Evolutionary conservation across 1,139 yeast species (phyloP).

Genomic region (Kurtzmaniella natalensis): DNA sequence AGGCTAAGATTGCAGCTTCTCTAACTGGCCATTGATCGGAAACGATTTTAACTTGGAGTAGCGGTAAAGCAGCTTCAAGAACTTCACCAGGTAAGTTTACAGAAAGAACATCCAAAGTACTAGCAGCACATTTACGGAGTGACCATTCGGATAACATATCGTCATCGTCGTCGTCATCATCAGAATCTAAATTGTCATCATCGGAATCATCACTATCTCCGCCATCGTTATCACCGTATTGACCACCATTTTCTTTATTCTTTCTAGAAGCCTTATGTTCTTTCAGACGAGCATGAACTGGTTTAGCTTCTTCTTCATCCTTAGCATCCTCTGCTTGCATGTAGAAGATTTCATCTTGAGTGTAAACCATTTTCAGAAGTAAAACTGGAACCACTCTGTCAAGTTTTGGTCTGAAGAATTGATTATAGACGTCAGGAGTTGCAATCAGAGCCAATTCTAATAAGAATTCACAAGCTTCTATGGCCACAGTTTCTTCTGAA

Average conservation of each 20-base stretch:
- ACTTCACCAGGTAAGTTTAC: constrained; percentile 65
- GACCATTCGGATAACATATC: constrained; percentile 77
- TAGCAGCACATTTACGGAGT: constrained; percentile 89
- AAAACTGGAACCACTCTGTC: constrained; percentile 67
- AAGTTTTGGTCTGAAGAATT: constrained; percentile 53
- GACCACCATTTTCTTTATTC: constrained; percentile 12
- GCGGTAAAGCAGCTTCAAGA: constrained; percentile 64
- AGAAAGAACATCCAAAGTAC: constrained; percentile 81
- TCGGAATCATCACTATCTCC: constrained; percentile 32
- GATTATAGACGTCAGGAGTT: constrained; percentile 44
- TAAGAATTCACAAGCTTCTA: constrained; percentile 91
- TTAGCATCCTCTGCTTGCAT: constrained; percentile 69
- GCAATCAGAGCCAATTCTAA: constrained; percentile 63
- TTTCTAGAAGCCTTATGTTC: constrained; percentile 45
- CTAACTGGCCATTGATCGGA: constrained; percentile 80
- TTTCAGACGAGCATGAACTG: constrained; percentile 66
- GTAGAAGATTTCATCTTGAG: constrained; percentile 71
- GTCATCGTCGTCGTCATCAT: constrained; percentile 64
- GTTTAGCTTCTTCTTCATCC: constrained; percentile 87
- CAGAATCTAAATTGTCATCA: constrained; percentile 50
- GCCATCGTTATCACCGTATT: constrained; percentile 16
- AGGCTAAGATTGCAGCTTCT: constrained; percentile 89
- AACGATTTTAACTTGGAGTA: constrained; percentile 65
- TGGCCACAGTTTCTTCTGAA: constrained; percentile 63
- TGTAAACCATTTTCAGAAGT: constrained; percentile 79